Percentiles rank a stretch among this genome's conserved stretches.
Conservation (phyloP, 2,329 filamentous ascomycete species). For the Decorospora gaudefroyi region DNA sequence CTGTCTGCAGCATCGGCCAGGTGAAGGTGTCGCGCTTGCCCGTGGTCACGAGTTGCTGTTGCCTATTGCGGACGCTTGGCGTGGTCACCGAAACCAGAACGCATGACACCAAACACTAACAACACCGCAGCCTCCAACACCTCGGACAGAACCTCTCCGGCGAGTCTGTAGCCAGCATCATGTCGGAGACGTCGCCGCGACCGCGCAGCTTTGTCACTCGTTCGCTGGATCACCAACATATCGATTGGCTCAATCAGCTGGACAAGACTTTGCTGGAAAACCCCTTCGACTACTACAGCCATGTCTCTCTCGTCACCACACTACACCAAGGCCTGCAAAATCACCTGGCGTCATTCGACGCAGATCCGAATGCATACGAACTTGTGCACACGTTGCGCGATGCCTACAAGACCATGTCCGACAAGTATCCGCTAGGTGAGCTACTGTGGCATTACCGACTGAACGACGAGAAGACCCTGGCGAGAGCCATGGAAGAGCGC, state of each 20-base stretch:
- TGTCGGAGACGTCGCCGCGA: conserved; percentile 53
- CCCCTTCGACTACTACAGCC: conserved; percentile 56
- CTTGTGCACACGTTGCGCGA: conserved; percentile 53
- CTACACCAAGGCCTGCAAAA: conserved; percentile 55
- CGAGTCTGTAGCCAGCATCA: conserved; percentile 53
- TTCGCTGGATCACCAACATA: conserved; percentile 51
- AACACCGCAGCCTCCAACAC: conserved; percentile 29
- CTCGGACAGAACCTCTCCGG: conserved; percentile 49
- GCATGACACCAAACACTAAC: conserved; percentile 17
- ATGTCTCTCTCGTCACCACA: conserved; percentile 54
- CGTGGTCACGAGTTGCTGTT: conserved; percentile 26
- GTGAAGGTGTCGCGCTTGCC: conserved; percentile 18
- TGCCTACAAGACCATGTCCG: conserved; percentile 63
- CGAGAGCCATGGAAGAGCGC: conserved; percentile 65
- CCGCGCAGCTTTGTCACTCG: conserved; percentile 51
- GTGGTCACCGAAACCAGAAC: conserved; percentile 10
- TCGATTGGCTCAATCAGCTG: conserved; percentile 52
- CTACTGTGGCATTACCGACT: conserved; percentile 77
- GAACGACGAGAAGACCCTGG: conserved; percentile 69
- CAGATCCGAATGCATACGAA: conserved; percentile 50
- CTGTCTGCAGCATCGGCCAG: conserved; percentile 4
- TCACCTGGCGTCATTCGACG: conserved; percentile 43
- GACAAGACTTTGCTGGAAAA: conserved; percentile 52
- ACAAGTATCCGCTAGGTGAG: conserved; percentile 72
- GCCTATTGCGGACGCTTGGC: conserved; percentile 23